Percentiles rank a stretch among this genome's conserved stretches.
phyloP scores from a whole-genome alignment of 768 basidiomycete genomes.

The Amanita phalloides region DNA sequence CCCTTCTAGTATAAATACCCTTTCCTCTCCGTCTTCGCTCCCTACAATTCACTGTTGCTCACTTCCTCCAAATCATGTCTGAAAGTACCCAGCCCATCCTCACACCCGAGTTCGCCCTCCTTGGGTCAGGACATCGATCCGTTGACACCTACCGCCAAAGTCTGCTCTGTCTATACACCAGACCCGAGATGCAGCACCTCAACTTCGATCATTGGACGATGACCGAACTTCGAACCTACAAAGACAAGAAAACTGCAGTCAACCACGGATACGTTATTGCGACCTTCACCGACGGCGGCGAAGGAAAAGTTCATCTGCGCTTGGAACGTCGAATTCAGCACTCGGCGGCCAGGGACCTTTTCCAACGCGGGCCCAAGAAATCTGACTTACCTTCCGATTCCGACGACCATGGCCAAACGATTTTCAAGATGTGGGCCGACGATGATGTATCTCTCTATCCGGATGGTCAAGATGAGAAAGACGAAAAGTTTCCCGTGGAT shows the following conservation, averaged over 20 bases:
- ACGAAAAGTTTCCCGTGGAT: neutral
- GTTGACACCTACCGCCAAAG: neutral
- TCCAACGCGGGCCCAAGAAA: no score
- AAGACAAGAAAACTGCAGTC: neutral
- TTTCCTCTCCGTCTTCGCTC: neutral
- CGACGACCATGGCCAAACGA: neutral
- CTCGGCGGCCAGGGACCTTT: neutral
- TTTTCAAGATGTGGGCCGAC: no score
- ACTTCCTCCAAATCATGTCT: neutral
- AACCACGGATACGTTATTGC: neutral
- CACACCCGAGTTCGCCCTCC: neutral
- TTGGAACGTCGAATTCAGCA: neutral
- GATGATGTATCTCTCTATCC: no score
- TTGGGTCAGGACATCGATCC: neutral
- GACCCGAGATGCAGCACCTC: neutral
- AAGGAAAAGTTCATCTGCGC: neutral
- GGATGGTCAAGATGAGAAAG: neutral
- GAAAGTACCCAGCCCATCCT: neutral
- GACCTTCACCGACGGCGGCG: neutral
- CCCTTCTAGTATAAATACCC: neutral
- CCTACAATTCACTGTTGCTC: neutral
- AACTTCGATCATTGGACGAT: neutral
- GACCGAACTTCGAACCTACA: neutral
- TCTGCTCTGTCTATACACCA: neutral
- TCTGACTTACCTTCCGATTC: neutral